Percentiles rank a stretch among this genome's conserved stretches.
Evolutionary conservation across 179 eudicot genomes (phyloP).

Genomic region (Actinidia chinensis): DNA sequence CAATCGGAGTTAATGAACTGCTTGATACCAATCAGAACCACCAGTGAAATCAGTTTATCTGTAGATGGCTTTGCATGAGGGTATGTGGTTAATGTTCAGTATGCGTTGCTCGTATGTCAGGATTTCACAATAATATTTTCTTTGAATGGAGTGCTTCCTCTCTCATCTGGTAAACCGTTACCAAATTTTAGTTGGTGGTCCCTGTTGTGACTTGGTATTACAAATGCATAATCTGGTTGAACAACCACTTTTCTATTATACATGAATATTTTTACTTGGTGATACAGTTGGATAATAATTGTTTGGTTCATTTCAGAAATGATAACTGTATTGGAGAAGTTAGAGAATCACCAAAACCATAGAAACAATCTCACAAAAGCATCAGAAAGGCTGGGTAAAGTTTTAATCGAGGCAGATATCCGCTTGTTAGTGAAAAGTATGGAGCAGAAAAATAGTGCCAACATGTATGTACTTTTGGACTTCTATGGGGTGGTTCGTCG

Average conservation of each 20-base stretch:
- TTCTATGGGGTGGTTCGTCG: constrained; percentile 5
- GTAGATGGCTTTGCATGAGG: not conserved
- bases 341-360: constrained; percentile 40
- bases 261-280: not conserved
- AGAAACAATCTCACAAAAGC: constrained; percentile 53
- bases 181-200: not conserved
- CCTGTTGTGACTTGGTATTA: not conserved
- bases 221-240: constrained; percentile 5
- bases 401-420: constrained; percentile 76
- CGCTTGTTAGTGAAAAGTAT: constrained; percentile 52
- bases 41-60: not conserved
- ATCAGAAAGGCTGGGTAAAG: constrained; percentile 65
- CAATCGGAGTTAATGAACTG: no score
- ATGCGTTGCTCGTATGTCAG: not conserved
- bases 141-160: no score
- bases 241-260: not conserved
- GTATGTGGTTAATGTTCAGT: not conserved
- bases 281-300: not conserved
- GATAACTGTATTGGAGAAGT: constrained; percentile 48
- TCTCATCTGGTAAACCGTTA: not conserved
- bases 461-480: constrained; percentile 47
- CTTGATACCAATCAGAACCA: not conserved
- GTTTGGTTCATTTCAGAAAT: constrained; percentile 46
- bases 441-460: constrained; percentile 56
- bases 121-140: not conserved